Conservation (phyloP, 768 basidiomycete genomes). For the Daedaleopsis nitida region DNA sequence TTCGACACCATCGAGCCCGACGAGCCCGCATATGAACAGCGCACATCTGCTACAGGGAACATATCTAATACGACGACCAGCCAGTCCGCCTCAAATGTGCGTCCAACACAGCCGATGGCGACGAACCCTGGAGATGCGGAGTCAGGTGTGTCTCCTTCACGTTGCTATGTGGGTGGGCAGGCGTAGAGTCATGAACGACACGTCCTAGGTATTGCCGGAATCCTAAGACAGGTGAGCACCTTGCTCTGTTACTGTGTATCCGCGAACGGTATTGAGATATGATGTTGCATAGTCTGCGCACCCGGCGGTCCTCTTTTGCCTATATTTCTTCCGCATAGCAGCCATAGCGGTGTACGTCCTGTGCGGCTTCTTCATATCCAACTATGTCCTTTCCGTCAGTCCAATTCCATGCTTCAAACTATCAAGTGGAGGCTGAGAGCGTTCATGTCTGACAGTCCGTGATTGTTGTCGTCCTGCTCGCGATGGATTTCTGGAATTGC, state of each 20-base stretch:
- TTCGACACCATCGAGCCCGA: conserved; percentile 86
- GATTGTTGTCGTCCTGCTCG: conserved; percentile 86
- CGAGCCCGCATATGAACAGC: conserved; percentile 44
- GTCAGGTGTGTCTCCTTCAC: conserved; percentile 52
- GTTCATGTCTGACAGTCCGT: conserved; percentile 60
- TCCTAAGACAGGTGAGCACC: conserved; percentile 67
- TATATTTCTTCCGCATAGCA: conserved; percentile 84
- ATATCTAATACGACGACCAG: conserved; percentile 36
- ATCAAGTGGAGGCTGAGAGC: background rate
- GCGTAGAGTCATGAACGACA: background rate
- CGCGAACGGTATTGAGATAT: background rate
- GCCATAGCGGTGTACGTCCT: conserved; percentile 93
- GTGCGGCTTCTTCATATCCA: conserved; percentile 86
- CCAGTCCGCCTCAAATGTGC: conserved; percentile 49
- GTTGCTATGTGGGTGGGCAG: background rate
- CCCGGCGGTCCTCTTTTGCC: conserved; percentile 80
- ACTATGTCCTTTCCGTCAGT: conserved; percentile 91
- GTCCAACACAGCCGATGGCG: conserved; percentile 48
- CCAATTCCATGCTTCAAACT: background rate
- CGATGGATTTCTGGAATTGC: conserved; percentile 99
- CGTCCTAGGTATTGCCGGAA: conserved; percentile 57
- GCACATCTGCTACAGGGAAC: conserved; percentile 35
- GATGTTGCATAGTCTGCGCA: conserved; percentile 63
- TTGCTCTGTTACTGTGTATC: background rate
- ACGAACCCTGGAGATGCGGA: conserved; percentile 70